Evolutionary conservation across 2,329 filamentous ascomycete genomes (phyloP).

Genomic region (Apiospora kogelbergensis): DNA sequence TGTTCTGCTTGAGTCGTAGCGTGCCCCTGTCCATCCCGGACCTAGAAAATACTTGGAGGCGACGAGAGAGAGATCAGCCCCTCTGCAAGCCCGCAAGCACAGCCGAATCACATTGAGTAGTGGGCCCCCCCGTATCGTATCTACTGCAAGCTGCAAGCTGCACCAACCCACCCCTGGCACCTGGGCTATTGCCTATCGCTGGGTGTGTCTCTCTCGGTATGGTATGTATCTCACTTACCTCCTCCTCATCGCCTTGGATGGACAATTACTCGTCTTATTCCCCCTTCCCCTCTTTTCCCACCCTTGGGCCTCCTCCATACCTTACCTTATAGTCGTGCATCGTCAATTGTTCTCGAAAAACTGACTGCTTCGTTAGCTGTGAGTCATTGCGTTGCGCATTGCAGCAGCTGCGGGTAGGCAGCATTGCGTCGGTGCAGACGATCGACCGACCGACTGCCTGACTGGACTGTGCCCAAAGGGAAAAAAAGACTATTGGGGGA

Average conservation of each 20-base stretch:
- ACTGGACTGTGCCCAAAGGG: background rate
- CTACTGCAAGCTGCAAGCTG: background rate
- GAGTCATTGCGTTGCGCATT: conserved; percentile 2
- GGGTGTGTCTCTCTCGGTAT: too few relatives aligned
- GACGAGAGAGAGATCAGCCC: background rate
- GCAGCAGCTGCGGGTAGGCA: conserved; percentile 1
- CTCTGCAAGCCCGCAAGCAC: conserved; percentile 6
- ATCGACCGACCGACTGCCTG: background rate
- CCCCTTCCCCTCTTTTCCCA: background rate
- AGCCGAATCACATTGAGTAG: conserved; percentile 7
- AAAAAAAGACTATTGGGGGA: background rate
- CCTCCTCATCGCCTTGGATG: background rate
- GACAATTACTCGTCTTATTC: background rate
- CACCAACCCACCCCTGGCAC: background rate
- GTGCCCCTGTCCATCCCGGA: background rate
- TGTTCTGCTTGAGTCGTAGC: background rate
- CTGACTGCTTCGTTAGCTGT: background rate
- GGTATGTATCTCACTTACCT: background rate
- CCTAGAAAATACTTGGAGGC: background rate
- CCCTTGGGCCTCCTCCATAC: background rate
- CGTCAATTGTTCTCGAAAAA: background rate
- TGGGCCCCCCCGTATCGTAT: background rate
- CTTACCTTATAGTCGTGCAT: background rate
- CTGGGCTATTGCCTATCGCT: background rate
- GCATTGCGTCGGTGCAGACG: background rate